These are phyloP conservation scores for Penicillium olsonii DNA, from an alignment of 2,329 filamentous ascomycete genomes.

Conservation along the genomic window DNA sequence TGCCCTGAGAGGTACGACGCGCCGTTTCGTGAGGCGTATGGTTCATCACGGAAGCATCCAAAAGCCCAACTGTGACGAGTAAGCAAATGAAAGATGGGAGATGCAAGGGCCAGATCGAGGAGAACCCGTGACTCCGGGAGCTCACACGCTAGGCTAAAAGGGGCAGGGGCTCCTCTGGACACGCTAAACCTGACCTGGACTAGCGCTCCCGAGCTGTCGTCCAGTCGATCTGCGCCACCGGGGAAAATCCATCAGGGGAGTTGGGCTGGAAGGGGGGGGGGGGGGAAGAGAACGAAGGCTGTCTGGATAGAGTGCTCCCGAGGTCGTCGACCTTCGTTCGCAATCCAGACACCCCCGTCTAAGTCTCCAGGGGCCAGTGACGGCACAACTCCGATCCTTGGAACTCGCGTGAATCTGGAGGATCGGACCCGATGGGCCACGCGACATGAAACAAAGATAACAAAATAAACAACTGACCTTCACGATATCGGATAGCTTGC, in stretches of 20 bases:
- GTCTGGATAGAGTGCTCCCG: neutral
- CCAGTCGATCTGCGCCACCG: slow-evolving; percentile 33
- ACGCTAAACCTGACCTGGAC: slow-evolving; percentile 24
- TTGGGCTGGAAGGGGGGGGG: neutral
- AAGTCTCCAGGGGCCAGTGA: slow-evolving; percentile 15
- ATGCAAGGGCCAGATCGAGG: slow-evolving; percentile 17
- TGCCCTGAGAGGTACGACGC: slow-evolving; percentile 39
- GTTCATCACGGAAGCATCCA: slow-evolving; percentile 37
- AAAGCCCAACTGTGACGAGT: slow-evolving; percentile 14
- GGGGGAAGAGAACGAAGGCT: neutral
- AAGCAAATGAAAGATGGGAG: slow-evolving; percentile 24
- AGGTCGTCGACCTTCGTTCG: neutral
- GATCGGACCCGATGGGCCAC: slow-evolving; percentile 13
- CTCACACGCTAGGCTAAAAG: slow-evolving; percentile 32
- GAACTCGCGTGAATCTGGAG: slow-evolving; percentile 20
- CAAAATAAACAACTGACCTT: slow-evolving; percentile 16
- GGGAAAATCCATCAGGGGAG: slow-evolving; percentile 19
- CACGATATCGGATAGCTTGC: slow-evolving; percentile 11
- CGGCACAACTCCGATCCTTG: slow-evolving; percentile 26
- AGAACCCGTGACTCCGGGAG: slow-evolving; percentile 41
- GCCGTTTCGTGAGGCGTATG: slow-evolving; percentile 32
- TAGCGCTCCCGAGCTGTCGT: slow-evolving; percentile 39
- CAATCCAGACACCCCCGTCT: neutral
- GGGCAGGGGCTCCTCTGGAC: slow-evolving; percentile 19
- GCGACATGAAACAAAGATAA: slow-evolving; percentile 7